Evolutionary conservation across 2,329 filamentous ascomycete species (phyloP).

Genomic region (Pseudodiploospora longispora): DNA sequence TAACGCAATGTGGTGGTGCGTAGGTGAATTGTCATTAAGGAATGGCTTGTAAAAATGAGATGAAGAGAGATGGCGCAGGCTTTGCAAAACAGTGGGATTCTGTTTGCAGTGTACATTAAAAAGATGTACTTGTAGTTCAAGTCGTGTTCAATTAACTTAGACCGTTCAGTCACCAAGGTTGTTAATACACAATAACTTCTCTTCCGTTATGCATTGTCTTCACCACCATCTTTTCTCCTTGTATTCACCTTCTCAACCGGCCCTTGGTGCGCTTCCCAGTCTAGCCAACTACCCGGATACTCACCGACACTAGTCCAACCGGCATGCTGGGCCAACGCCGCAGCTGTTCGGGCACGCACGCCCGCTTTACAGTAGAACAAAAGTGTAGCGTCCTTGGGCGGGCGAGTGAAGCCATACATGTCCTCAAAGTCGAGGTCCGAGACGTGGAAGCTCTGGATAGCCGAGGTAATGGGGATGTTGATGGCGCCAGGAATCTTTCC

Average conservation of each 20-base stretch:
- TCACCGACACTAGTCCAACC: slow-evolving; percentile 68
- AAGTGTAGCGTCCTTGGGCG: slow-evolving; percentile 44
- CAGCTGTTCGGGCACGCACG: slow-evolving; percentile 71
- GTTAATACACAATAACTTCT: neutral
- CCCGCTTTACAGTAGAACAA: slow-evolving; percentile 94
- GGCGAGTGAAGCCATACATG: slow-evolving; percentile 70
- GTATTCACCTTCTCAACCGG: slow-evolving; percentile 27
- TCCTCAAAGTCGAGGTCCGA: slow-evolving; percentile 72
- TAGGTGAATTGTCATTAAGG: too few species aligned
- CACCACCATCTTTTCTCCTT: neutral
- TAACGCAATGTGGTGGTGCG: too few species aligned
- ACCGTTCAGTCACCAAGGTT: neutral
- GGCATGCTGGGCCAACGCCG: slow-evolving; percentile 64
- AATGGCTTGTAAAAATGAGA: too few species aligned
- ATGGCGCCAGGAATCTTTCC: slow-evolving; percentile 73
- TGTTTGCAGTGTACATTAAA: slow-evolving; percentile 13
- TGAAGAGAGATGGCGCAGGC: too few species aligned
- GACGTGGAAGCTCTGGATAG: slow-evolving; percentile 74
- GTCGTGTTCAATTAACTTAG: neutral
- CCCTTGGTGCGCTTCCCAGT: slow-evolving; percentile 73
- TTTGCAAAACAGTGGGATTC: neutral
- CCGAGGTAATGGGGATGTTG: slow-evolving; percentile 72
- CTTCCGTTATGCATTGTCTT: neutral
- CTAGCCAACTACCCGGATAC: slow-evolving; percentile 69
- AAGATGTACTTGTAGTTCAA: slow-evolving; percentile 14